phyloP scores from a whole-genome alignment of 352 stramenopile species.

The Aphanomyces invadans region DNA sequence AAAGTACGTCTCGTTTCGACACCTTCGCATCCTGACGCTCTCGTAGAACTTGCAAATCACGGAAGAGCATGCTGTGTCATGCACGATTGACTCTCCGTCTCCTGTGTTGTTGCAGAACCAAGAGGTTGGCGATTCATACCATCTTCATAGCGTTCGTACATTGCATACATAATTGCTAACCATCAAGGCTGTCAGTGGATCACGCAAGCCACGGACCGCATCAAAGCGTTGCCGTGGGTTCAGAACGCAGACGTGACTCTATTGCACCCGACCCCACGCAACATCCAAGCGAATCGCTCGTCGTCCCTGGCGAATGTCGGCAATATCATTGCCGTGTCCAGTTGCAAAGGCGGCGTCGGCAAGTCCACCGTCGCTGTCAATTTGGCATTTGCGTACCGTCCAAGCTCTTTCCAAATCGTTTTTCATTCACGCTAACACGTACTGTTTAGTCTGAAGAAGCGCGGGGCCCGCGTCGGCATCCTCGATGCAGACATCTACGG shows the following conservation, averaged over 20 bases:
- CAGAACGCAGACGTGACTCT: slow-evolving; percentile 57
- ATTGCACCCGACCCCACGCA: slow-evolving; percentile 49
- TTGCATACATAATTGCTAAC: slow-evolving; percentile 6
- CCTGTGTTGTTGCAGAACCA: slow-evolving; percentile 60
- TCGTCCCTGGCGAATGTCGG: slow-evolving; percentile 72
- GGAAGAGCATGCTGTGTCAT: slow-evolving; percentile 23
- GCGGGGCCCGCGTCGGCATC: slow-evolving; percentile 92
- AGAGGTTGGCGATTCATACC: slow-evolving; percentile 36
- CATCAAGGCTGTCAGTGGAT: slow-evolving; percentile 45
- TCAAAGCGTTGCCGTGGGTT: slow-evolving; percentile 69
- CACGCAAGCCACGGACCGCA: slow-evolving; percentile 36
- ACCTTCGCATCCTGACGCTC: background rate
- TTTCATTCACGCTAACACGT: too few species aligned
- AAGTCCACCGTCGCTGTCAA: slow-evolving; percentile 99
- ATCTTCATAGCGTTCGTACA: too few species aligned
- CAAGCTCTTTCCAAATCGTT: background rate
- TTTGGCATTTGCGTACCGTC: slow-evolving; percentile 85
- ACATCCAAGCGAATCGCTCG: slow-evolving; percentile 57
- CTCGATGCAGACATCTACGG: slow-evolving; percentile 99
- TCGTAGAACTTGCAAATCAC: slow-evolving; percentile 7
- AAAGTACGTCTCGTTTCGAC: slow-evolving; percentile 41
- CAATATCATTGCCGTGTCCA: slow-evolving; percentile 87
- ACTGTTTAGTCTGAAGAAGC: slow-evolving; percentile 62
- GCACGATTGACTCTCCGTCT: slow-evolving; percentile 63
- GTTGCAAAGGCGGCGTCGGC: slow-evolving; percentile 96